Evolutionary conservation across 495 filamentous ascomycete genomes (phyloP), one percentile per base, ranked within the genome.

Genomic region (Lasiosphaeria hispida): DNA sequence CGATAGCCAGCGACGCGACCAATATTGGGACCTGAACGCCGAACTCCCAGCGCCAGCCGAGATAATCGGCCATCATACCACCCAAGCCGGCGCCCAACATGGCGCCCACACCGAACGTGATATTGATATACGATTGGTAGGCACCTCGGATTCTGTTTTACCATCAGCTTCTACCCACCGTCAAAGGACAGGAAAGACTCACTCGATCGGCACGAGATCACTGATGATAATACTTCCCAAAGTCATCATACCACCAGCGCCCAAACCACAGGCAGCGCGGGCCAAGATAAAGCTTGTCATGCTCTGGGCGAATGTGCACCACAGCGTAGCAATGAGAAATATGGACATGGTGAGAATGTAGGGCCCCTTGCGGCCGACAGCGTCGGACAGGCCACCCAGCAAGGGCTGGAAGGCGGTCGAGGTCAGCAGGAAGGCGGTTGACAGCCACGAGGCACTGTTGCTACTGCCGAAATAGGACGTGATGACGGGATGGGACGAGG

Each of bases 361-460:
- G 6, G 87, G 83, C 14, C 76, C 76, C 59, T 84, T 89, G n/a
- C 89, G 72, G 10, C 89, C 89, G 50, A 91, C 69, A 1, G 85
- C 83, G 69, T 92, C 89, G 3, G 87, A 90, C 7, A 91, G 66
- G 5, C 88, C 77, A 13, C 87, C 88, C 54, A 88, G 84, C 2
- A 93, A 72, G 0, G 89, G 88, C 64, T 90, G 82, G 63, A 91
- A 87, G 34, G 83, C 81, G 4, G 87, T 91, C 13, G 83, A 86
- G 0, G 88, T 91, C n/a, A 93, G 74, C 8, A 91, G 64, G 53
- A 92, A 93, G 0, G 88, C 83, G 0, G 88, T 91, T 17, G 88
- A 90, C 4, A 93, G 76, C 89, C 89, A 93, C 9, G 88, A 91
- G 7, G 88, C 88, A 14, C 80, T 77, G 63, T 92, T 91, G 11